Evolutionary conservation across 2,329 filamentous ascomycete genomes (phyloP).

Genomic region (Trichoderma atroviride): DNA sequence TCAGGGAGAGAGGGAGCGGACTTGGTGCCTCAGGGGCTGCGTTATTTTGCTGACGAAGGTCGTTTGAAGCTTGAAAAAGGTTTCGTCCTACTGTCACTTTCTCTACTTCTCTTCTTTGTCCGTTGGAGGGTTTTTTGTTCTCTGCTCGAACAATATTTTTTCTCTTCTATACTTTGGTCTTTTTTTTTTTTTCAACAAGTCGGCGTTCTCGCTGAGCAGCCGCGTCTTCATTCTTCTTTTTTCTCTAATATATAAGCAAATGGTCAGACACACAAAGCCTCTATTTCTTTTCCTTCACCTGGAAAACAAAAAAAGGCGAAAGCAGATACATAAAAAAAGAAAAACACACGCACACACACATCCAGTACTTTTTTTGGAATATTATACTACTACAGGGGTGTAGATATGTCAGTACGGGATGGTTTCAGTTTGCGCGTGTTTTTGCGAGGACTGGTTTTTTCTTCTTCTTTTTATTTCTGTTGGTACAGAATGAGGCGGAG

Average conservation of each 20-base stretch:
- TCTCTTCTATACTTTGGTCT: background rate
- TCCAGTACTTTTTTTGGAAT: background rate
- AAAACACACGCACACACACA: no score
- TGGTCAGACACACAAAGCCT: background rate
- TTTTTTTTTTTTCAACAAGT: background rate
- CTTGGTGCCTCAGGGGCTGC: background rate
- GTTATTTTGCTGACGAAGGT: background rate
- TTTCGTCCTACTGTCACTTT: background rate
- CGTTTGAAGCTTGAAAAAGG: background rate
- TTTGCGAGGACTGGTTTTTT: background rate
- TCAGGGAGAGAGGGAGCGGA: background rate
- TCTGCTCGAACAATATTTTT: background rate
- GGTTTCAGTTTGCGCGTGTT: background rate
- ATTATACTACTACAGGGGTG: background rate
- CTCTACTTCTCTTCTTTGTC: background rate
- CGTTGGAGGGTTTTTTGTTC: background rate
- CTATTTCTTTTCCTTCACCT: background rate
- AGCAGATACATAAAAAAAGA: background rate
- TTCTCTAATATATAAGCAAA: conserved; percentile 4
- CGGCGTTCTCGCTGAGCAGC: background rate
- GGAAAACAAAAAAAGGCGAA: conserved; percentile 2
- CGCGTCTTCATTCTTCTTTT: background rate
- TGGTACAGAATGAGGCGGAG: background rate
- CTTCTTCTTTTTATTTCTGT: background rate
- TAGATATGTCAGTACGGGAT: background rate